Conservation (phyloP, 2,329 filamentous ascomycete genomes). For the Tricladium varicosporioides region DNA sequence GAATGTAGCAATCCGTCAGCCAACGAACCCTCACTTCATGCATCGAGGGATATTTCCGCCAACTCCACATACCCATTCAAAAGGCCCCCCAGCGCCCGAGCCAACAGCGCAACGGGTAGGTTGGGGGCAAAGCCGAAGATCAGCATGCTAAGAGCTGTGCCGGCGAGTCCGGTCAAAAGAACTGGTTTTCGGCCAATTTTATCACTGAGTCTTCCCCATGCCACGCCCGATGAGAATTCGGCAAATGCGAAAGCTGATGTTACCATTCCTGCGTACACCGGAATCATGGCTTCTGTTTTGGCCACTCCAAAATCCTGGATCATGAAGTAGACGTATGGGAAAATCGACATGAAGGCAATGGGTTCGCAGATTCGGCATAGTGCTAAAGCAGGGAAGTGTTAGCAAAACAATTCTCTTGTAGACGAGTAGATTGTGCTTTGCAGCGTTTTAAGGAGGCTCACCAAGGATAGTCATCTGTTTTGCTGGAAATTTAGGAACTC, state of each 20-base stretch:
- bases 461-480: slow-evolving; percentile 53
- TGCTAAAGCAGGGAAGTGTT: slow-evolving; percentile 47
- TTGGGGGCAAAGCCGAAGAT: slow-evolving; percentile 88
- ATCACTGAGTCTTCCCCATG: slow-evolving; percentile 94
- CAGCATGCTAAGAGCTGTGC: slow-evolving; percentile 89
- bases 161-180: slow-evolving; percentile 81
- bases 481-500: slow-evolving; percentile 38
- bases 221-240: slow-evolving; percentile 86
- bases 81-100: slow-evolving; percentile 83
- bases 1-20: slow-evolving; percentile 21
- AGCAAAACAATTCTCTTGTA: background rate
- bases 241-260: slow-evolving; percentile 95
- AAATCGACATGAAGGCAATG: slow-evolving; percentile 99
- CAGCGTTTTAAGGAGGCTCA: slow-evolving; percentile 34
- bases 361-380: slow-evolving; percentile 96
- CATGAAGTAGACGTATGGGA: slow-evolving; percentile 98
- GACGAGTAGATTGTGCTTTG: background rate
- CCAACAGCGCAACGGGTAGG: slow-evolving; percentile 78
- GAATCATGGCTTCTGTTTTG: slow-evolving; percentile 73
- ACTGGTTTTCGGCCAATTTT: slow-evolving; percentile 90
- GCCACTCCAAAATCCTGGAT: slow-evolving; percentile 87
- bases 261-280: slow-evolving; percentile 92
- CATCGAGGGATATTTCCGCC: background rate
- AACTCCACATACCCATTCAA: slow-evolving; percentile 75
- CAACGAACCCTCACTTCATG: background rate